Base-by-base conservation (phyloP, 768 basidiomycete genomes). In the Clitopilus hobsonii region DNA sequence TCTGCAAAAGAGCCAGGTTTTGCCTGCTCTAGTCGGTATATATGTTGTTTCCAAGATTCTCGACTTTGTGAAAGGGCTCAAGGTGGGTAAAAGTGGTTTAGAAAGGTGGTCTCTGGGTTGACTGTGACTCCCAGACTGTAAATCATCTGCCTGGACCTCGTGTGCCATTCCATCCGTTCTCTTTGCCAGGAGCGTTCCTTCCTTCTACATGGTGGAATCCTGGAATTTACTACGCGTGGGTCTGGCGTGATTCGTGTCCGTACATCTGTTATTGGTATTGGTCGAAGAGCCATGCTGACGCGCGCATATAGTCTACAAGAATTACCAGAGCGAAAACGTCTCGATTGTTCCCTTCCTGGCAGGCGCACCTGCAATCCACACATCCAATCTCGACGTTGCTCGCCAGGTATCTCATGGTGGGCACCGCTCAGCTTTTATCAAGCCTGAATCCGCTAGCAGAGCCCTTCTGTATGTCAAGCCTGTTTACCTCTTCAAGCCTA, bases 161-260 rank as follows among this genome's bases (percentile, higher is more conserved):
- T 7, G 58, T 75, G 23, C 71, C 75, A 1, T 77, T 78, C 59
- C 67, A 71, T 49, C 78, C 78, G 1, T 55, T 75, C 24, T 63
- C 58, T 6, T n/a, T 71, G 10, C 72, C 73, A 24, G 77, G 75
- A 20, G 67, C 65, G 0, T 2, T 71, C 0, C 51, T 77, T 0
- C 75, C 75, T 18, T 72, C 70, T 11, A 66, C 62, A 1, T 76
- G 73, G 74, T 79, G 74, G 75, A 79, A 77, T 55, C 70, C 72
- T 4, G 73, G 74, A 2, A 29, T 69, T 8, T 58, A 57, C 26
- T 72, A 68, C 49, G 52, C 65, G 4, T 81, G 77, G 77, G 53
- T 48, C 7, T 66, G 71, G 65, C 65, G 75, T n/a, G 55, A 59
- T 13, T 61, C 60, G 6, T 58, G 77, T 75, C 54, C 49, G 74